Evolutionary conservation across 805 yeast species (phyloP).

Genomic region (Ogataea allantospora): DNA sequence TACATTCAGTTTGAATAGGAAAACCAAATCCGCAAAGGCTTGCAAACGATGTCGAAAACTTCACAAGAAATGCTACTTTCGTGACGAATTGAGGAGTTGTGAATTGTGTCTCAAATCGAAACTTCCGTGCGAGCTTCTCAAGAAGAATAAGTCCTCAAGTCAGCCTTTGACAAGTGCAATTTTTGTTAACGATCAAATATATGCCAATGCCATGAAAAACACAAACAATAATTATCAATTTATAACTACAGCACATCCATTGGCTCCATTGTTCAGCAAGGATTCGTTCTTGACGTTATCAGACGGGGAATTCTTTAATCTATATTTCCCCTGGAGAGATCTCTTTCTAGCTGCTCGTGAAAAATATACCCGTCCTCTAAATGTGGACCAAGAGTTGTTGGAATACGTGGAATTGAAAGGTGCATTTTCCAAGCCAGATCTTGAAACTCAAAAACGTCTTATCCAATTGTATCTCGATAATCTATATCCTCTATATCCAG

Average conservation of each 20-base stretch:
- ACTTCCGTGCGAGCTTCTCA: constrained; percentile 8
- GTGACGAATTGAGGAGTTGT: constrained; percentile 13
- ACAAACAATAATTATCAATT: constrained; percentile 28
- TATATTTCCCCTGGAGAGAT: constrained; percentile 35
- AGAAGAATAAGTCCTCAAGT: no score
- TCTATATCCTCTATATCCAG: constrained; percentile 31
- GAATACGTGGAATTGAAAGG: constrained; percentile 25
- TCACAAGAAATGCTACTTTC: constrained; percentile 25
- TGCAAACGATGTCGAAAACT: constrained; percentile 27
- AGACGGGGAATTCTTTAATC: constrained; percentile 31
- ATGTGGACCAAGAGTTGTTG: constrained; percentile 25
- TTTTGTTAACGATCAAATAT: constrained; percentile 26
- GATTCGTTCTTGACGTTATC: constrained; percentile 32
- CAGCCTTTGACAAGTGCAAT: constrained; percentile 1
- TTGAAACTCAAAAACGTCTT: constrained; percentile 22
- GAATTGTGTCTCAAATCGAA: constrained; percentile 15
- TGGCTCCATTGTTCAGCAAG: constrained; percentile 32
- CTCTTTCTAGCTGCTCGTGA: constrained; percentile 20
- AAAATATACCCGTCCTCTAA: constrained; percentile 11
- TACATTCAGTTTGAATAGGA: constrained; percentile 20
- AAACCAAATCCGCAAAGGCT: constrained; percentile 21
- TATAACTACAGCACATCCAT: constrained; percentile 33
- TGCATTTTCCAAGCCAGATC: constrained; percentile 27
- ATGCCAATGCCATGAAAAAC: constrained; percentile 25
- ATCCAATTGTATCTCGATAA: constrained; percentile 25